Evolutionary conservation across 345 rosid genomes (phyloP).

Genomic region (Citropsis articulata): DNA sequence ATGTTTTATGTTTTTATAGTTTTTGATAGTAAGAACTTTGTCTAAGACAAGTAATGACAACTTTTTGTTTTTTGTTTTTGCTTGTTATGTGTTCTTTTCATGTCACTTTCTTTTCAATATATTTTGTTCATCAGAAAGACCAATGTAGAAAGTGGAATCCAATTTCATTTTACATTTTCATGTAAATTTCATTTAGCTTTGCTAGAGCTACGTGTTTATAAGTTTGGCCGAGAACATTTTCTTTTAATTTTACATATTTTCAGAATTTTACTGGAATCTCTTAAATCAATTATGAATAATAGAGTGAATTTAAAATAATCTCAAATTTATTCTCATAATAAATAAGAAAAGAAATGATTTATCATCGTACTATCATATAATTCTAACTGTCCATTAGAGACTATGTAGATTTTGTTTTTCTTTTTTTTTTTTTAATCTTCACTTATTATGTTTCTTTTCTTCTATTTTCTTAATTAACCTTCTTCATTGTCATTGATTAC

Average conservation of each 20-base stretch:
- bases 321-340: too few species aligned
- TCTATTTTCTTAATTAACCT: neutral
- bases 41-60: neutral
- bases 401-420: neutral
- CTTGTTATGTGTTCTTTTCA: neutral
- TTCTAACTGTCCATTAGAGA: neutral
- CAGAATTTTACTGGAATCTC: too few species aligned
- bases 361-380: too few species aligned
- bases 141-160: neutral
- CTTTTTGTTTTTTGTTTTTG: neutral
- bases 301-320: too few species aligned
- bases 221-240: too few species aligned
- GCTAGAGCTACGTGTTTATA: too few species aligned
- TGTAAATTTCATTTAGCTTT: too few species aligned
- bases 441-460: neutral
- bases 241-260: too few species aligned
- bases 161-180: too few species aligned
- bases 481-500: neutral
- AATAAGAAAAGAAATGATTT: too few species aligned
- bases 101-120: neutral
- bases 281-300: too few species aligned
- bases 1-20: neutral
- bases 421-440: neutral
- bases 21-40: neutral
- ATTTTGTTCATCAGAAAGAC: neutral